Percentiles rank a stretch among this genome's conserved stretches.
phyloP scores from a whole-genome alignment of 371 early-diverging fungal species.

The Phascolomyces articulosus region DNA sequence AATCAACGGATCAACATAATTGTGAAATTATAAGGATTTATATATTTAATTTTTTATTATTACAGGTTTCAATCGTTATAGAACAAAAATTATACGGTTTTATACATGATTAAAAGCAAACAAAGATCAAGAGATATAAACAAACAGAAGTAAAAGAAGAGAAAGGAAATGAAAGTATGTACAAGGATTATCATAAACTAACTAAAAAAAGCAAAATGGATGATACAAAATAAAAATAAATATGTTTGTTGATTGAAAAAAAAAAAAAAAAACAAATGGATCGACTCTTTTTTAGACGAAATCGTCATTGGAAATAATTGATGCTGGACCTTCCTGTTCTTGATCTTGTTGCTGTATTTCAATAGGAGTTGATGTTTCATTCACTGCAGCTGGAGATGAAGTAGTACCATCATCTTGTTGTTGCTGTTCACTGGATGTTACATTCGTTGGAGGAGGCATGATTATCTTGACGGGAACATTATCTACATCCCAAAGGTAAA shows the following conservation, averaged over 20 bases:
- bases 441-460: slow-evolving; percentile 11
- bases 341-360: too few species aligned
- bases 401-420: too few species aligned
- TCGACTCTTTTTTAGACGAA: too few species aligned
- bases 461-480: slow-evolving; percentile 14
- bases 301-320: too few species aligned
- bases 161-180: not conserved
- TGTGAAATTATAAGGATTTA: not conserved
- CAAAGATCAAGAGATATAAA: not conserved
- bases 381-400: not conserved
- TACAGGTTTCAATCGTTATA: not conserved
- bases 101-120: slow-evolving; percentile 5
- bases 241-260: too few species aligned
- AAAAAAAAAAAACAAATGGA: too few species aligned
- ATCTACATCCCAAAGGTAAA: slow-evolving; percentile 17
- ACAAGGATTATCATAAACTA: not conserved
- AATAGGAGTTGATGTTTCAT: not conserved
- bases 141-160: too few species aligned
- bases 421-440: not conserved
- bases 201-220: not conserved
- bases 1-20: not conserved
- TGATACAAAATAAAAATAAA: not conserved
- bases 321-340: too few species aligned
- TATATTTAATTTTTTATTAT: not conserved
- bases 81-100: not conserved